Percentiles rank a stretch among this genome's conserved stretches.
phyloP scores from a whole-genome alignment of 2,329 filamentous ascomycete species.

The Neobulgaria alba region DNA sequence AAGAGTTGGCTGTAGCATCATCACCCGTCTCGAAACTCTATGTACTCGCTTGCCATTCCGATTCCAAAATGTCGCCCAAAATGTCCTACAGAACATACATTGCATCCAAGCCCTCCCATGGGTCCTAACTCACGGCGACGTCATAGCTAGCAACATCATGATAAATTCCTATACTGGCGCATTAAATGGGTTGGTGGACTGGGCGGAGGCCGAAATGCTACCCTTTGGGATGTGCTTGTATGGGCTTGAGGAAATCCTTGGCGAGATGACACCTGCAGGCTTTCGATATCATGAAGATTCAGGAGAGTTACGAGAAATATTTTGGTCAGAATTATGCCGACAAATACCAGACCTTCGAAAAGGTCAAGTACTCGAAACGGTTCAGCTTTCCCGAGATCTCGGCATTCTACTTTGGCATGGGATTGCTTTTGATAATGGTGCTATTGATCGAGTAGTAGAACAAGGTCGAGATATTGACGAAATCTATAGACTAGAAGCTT shows the following conservation, averaged over 20 bases:
- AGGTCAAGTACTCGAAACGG: conserved; percentile 24
- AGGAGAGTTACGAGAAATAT: conserved; percentile 35
- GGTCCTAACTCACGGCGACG: conserved; percentile 52
- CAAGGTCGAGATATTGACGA: conserved; percentile 42
- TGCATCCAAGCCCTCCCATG: conserved; percentile 40
- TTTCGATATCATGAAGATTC: conserved; percentile 38
- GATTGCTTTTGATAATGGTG: conserved; percentile 53
- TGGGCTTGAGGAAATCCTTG: conserved; percentile 51
- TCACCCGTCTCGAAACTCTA: conserved; percentile 33
- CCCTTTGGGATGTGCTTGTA: conserved; percentile 53
- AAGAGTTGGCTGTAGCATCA: conserved; percentile 35
- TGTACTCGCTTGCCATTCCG: conserved; percentile 30
- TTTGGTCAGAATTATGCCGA: conserved; percentile 39
- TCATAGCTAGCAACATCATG: conserved; percentile 49
- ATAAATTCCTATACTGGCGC: conserved; percentile 35
- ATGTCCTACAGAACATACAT: conserved; percentile 24
- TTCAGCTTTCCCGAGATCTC: conserved; percentile 39
- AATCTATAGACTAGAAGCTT: conserved; percentile 40
- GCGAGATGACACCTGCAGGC: conserved; percentile 31
- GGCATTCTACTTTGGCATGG: conserved; percentile 56
- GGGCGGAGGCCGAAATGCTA: conserved; percentile 53
- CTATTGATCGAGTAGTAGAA: conserved; percentile 48
- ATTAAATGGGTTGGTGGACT: conserved; percentile 50
- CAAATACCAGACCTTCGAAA: conserved; percentile 27
- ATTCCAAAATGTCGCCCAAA: conserved; percentile 17